Evolutionary conservation across 768 basidiomycete genomes (phyloP).

Genomic region (Mycena albidolilacea): DNA sequence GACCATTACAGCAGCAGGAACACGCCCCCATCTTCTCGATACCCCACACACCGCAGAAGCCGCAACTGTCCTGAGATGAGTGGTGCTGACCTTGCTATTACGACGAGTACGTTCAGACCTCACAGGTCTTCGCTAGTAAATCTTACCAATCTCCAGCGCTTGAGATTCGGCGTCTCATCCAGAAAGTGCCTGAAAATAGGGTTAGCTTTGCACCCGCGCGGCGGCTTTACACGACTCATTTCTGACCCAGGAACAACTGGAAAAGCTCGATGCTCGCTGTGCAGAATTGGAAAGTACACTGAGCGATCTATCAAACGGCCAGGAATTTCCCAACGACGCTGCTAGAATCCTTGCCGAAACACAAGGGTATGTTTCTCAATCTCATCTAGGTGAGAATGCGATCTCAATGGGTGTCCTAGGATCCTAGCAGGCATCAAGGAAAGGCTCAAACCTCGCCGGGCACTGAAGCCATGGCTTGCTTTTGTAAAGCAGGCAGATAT

Average conservation of each 20-base stretch:
- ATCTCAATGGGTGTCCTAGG: not conserved
- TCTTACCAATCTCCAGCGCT: not conserved
- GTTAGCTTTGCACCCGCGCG: not conserved
- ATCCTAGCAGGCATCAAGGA: not conserved
- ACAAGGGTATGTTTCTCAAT: not conserved
- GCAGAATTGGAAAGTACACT: not conserved
- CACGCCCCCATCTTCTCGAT: too few relatives aligned
- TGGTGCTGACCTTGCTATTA: not conserved
- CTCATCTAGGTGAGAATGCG: too few relatives aligned
- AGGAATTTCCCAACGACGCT: not conserved
- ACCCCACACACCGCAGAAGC: too few relatives aligned
- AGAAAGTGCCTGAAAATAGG: conserved; percentile 2
- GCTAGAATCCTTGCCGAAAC: not conserved
- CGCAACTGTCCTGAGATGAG: too few relatives aligned
- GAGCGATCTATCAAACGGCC: not conserved
- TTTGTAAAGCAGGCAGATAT: conserved; percentile 7
- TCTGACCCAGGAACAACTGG: not conserved
- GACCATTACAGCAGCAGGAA: too few relatives aligned
- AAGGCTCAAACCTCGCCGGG: not conserved
- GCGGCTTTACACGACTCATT: not conserved
- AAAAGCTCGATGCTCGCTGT: conserved; percentile 5
- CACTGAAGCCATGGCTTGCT: not conserved
- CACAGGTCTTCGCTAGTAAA: not conserved
- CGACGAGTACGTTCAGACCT: not conserved
- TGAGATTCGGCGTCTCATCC: not conserved